Base-by-base conservation (phyloP, 306 rosid genomes). In the Cucurbita ficifolia region DNA sequence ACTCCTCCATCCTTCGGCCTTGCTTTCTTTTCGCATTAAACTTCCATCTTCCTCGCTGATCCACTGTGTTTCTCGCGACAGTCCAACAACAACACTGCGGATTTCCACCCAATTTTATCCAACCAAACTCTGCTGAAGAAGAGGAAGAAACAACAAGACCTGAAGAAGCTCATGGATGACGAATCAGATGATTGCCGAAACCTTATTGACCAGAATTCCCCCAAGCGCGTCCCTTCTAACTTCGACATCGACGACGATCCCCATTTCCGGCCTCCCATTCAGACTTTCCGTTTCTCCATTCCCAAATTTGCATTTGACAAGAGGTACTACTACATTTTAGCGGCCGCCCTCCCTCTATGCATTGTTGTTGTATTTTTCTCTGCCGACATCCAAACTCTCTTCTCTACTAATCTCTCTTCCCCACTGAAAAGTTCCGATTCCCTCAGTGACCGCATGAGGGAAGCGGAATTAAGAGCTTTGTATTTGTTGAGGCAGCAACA, bases 391-490 rank as follows among this genome's bases (percentile, higher is more conserved):
- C 87, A 68, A 6, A 56, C 14, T 18, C 70, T 86, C 78, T 89
- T 90, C 83, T 58, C 87, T 75, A 8, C 79, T 78, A 22, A 7
- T 54, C 6, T 77, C 86, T 76, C 86, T 33, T 43, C 79, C 51
- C 0, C 76, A 12, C 63, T 65, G 12, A 35, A 48, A n/a, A 50
- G 40, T n/a, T 63, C 71, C 72, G 86, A 79, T 73, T 80, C 88
- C 13, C 36, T 84, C 77, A 0, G 81, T 46, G 96, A 81, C 38
- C 82, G 76, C 73, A 76, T 89, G 84, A 88, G 82, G 79, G 97
- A 94, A 63, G 86, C 97, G 3, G 95, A 94, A 80, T 75, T 94
- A 68, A 90, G 85, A 18, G 98, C 98, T 67, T 89, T 94, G 65
- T 57, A 76, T 78, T 86, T 94, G 81, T 78, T 94, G 72, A 79